These are phyloP conservation scores for Candida manassasensis DNA, from an alignment of 805 yeast species.

Conservation along the genomic window DNA sequence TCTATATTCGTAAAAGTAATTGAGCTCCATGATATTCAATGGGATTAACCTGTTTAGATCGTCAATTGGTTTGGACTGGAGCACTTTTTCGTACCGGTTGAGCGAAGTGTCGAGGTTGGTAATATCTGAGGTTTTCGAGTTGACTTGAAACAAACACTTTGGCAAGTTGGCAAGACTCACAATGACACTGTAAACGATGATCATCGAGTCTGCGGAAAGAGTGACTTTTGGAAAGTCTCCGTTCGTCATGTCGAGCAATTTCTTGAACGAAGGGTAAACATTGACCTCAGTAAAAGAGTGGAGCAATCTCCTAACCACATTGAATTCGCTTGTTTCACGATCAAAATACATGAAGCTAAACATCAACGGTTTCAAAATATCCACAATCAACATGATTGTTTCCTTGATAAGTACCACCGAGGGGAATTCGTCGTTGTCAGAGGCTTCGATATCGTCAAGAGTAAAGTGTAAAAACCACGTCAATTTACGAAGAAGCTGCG, in stretches of 20 bases:
- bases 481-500: slow-evolving; percentile 12
- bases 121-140: slow-evolving; percentile 22
- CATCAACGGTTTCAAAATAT: slow-evolving; percentile 19
- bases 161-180: slow-evolving; percentile 24
- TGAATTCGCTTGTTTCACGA: slow-evolving; percentile 12
- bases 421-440: slow-evolving; percentile 7
- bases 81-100: slow-evolving; percentile 1
- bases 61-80: slow-evolving; percentile 1
- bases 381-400: slow-evolving; percentile 20
- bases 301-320: slow-evolving; percentile 19
- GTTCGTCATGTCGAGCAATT: slow-evolving; percentile 14
- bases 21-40: slow-evolving; percentile 19
- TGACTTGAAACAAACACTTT: slow-evolving; percentile 14
- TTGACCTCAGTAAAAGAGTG: slow-evolving; percentile 20
- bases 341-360: slow-evolving; percentile 13
- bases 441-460: slow-evolving; percentile 11
- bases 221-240: slow-evolving; percentile 16
- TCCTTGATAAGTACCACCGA: slow-evolving; percentile 21
- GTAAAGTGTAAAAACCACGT: slow-evolving; percentile 15
- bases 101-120: slow-evolving; percentile 12
- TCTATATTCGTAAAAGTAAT: slow-evolving; percentile 15
- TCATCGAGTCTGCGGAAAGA: slow-evolving; percentile 23
- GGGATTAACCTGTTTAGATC: slow-evolving; percentile 18
- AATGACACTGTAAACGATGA: slow-evolving; percentile 21
- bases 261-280: slow-evolving; percentile 16